Percentiles rank a stretch among this genome's conserved stretches.
These are phyloP conservation scores for Trichoderma aggressivum DNA, from an alignment of 2,329 filamentous ascomycete genomes.

Conservation along the genomic window DNA sequence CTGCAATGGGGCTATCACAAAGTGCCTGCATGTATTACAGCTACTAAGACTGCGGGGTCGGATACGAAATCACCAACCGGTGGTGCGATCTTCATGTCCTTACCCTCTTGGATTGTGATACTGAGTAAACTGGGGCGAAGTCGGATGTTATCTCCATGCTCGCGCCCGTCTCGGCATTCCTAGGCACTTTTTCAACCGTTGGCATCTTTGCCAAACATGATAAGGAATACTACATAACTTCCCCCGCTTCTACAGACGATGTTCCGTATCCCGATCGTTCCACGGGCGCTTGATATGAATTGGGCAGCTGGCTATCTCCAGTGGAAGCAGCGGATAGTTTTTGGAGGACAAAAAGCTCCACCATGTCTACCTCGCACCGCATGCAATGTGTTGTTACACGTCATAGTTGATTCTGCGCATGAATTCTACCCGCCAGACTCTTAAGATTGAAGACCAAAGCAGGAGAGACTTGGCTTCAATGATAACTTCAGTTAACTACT, in stretches of 20 bases:
- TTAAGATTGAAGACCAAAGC: neutral
- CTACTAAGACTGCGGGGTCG: neutral
- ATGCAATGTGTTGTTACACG: neutral
- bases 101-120: neutral
- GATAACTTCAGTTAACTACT: neutral
- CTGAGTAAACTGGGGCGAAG: neutral
- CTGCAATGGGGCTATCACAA: neutral
- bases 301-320: neutral
- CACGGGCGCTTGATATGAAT: conserved; percentile 15
- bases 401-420: neutral
- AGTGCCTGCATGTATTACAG: neutral
- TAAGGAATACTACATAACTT: neutral
- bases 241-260: conserved; percentile 4
- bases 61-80: neutral
- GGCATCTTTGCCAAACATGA: neutral
- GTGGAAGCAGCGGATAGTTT: neutral
- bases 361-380: neutral
- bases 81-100: neutral
- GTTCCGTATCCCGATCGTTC: neutral
- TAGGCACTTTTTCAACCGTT: neutral
- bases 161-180: neutral
- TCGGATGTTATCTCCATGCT: neutral
- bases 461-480: neutral
- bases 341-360: conserved; percentile 7
- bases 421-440: neutral